Conservation (phyloP, 331 rosid species). For the Malus hybrid region DNA sequence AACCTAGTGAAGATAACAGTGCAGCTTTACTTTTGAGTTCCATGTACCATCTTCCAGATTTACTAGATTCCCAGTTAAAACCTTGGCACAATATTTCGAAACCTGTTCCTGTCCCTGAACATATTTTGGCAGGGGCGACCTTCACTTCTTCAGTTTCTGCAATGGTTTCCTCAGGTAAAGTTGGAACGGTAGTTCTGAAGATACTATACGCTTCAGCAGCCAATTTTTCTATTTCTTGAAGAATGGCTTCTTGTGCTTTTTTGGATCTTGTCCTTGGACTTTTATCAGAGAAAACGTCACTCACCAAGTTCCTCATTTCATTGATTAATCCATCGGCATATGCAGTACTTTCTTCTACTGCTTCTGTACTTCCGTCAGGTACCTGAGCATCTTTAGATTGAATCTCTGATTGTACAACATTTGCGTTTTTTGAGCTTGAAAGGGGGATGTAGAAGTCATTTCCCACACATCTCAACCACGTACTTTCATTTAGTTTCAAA, state of each 20-base stretch:
- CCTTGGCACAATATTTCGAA: slow-evolving; percentile 94
- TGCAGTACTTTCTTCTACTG: slow-evolving; percentile 4
- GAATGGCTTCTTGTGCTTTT: slow-evolving; percentile 78
- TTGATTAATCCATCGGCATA: slow-evolving; percentile 63
- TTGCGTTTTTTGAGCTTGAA: slow-evolving; percentile 35
- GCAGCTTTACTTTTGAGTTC: slow-evolving; percentile 70
- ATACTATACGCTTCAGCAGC: slow-evolving; percentile 96
- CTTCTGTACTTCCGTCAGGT: slow-evolving; percentile 24
- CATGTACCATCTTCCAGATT: slow-evolving; percentile 85
- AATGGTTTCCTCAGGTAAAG: slow-evolving; percentile 47
- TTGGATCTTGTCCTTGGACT: slow-evolving; percentile 46
- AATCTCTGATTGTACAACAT: slow-evolving; percentile 20
- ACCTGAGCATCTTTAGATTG: slow-evolving; percentile 24
- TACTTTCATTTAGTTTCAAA: slow-evolving; percentile 54
- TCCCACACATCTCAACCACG: slow-evolving; percentile 63
- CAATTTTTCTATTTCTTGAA: slow-evolving; percentile 84
- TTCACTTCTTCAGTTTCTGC: slow-evolving; percentile 20
- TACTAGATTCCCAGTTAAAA: slow-evolving; percentile 97
- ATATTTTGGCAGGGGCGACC: slow-evolving; percentile 20
- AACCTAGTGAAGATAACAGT: slow-evolving; percentile 66
- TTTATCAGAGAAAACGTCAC: slow-evolving; percentile 66
- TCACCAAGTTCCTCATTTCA: slow-evolving; percentile 68
- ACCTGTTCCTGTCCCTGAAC: slow-evolving; percentile 82
- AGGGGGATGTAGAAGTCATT: slow-evolving; percentile 79
- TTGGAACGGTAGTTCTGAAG: slow-evolving; percentile 66